Percentiles rank a stretch among this genome's conserved stretches.
phyloP scores from a whole-genome alignment of 192 early-diverging fungal species.

The Haplosporangium gracile region DNA sequence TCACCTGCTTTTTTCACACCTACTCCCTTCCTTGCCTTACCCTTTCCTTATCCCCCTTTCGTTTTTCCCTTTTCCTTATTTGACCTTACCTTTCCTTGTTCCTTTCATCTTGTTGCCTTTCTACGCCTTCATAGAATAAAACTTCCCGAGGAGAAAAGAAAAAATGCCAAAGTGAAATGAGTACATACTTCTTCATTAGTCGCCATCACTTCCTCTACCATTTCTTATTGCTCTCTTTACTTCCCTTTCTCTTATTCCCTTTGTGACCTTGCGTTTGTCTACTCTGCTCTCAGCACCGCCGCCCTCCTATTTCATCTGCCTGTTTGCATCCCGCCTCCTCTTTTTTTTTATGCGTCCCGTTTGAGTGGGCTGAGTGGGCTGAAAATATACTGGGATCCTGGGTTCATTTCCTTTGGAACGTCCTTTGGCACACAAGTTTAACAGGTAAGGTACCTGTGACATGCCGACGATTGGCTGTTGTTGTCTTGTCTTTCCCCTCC shows the following conservation, averaged over 20 bases:
- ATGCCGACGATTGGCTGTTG: not conserved
- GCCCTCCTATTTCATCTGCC: not conserved
- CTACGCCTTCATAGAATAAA: not conserved
- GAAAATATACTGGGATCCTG: not conserved
- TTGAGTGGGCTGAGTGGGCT: constrained; percentile 1
- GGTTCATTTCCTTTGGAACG: not conserved
- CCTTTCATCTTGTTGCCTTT: not conserved
- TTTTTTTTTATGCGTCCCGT: not conserved
- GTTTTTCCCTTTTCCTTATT: too few relatives aligned
- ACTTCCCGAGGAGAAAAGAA: not conserved
- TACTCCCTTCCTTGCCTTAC: not conserved
- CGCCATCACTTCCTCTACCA: not conserved
- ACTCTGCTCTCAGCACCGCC: constrained; percentile 2
- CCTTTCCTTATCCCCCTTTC: not conserved
- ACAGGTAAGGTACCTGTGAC: not conserved
- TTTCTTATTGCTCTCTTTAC: not conserved
- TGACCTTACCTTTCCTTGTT: not conserved
- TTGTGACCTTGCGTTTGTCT: not conserved
- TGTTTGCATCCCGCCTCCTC: not conserved
- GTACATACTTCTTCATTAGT: not conserved
- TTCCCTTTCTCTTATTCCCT: not conserved
- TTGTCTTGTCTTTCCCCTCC: not conserved
- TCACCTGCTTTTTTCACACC: not conserved
- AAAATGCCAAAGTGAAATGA: not conserved
- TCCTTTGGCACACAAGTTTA: not conserved